A percentile compares a stretch with the other conserved stretches of the same genome.
These are phyloP conservation scores for Vitellaria paradoxa DNA, from an alignment of 179 eudicot genomes.

Conservation along the genomic window DNA sequence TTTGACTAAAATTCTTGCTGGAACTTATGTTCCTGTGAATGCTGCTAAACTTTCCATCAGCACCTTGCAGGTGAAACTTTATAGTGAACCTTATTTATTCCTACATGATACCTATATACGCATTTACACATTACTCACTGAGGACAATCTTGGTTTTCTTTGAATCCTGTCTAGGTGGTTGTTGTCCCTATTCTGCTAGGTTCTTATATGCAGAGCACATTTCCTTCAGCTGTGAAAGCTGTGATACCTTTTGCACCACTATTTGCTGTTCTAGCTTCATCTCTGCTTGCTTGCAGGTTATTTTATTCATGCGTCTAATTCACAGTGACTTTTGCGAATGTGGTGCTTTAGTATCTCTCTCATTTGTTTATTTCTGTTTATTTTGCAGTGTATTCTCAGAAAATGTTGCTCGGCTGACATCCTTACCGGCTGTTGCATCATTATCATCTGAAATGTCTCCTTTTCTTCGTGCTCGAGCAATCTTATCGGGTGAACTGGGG, in stretches of 20 bases:
- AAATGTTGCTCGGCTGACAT: conserved; percentile 50
- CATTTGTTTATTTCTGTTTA: conserved; percentile 2
- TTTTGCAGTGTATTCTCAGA: conserved; percentile 61
- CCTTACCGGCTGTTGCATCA: conserved; percentile 38
- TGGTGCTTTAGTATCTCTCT: conserved; percentile 8
- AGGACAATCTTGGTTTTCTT: conserved; percentile 2
- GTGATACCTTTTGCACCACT: conserved; percentile 57
- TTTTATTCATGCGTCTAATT: neutral
- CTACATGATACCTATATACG: neutral
- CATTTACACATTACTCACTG: neutral
- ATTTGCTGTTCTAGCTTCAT: conserved; percentile 54
- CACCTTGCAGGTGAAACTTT: conserved; percentile 58
- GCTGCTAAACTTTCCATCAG: conserved; percentile 60
- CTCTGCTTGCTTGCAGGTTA: conserved; percentile 71
- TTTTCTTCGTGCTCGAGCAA: conserved; percentile 31
- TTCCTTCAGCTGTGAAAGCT: conserved; percentile 50
- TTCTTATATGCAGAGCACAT: conserved; percentile 47
- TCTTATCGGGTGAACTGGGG: conserved; percentile 53
- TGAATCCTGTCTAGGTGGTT: conserved; percentile 45
- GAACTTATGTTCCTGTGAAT: conserved; percentile 66
- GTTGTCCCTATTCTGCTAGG: conserved; percentile 72
- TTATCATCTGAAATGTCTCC: conserved; percentile 34
- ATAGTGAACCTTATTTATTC: neutral
- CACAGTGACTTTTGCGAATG: neutral
- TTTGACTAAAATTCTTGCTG: conserved; percentile 53